phyloP scores from a whole-genome alignment of 257 asterid species.

The Primulina eburnea region DNA sequence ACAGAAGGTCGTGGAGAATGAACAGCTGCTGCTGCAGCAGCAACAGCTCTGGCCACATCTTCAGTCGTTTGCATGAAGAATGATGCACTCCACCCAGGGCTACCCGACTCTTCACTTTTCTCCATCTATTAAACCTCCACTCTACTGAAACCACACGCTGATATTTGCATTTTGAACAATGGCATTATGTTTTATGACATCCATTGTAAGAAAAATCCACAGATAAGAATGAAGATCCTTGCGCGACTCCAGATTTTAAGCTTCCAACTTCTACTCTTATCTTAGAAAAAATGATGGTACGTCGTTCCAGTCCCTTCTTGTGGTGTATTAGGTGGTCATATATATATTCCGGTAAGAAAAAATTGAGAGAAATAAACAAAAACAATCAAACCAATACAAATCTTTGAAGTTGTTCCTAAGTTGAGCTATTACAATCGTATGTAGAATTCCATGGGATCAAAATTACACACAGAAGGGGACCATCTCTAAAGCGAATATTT shows the following conservation, averaged over 20 bases:
- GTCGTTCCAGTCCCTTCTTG: background rate
- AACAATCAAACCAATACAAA: background rate
- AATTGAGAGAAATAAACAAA: background rate
- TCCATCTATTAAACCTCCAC: constrained; percentile 50
- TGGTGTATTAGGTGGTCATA: constrained; percentile 3
- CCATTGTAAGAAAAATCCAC: constrained; percentile 5
- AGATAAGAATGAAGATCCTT: background rate
- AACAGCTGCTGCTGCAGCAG: constrained; percentile 90
- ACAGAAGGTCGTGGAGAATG: constrained; percentile 86
- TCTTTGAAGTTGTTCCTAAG: background rate
- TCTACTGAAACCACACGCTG: constrained; percentile 31
- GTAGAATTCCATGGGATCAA: background rate
- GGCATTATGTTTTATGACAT: constrained; percentile 3
- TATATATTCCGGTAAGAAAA: too few species aligned
- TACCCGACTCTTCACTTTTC: constrained; percentile 68
- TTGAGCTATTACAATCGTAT: background rate
- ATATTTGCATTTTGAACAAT: constrained; percentile 16
- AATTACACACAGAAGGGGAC: background rate
- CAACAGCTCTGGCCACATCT: constrained; percentile 95
- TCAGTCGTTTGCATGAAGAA: constrained; percentile 82
- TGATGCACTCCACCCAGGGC: constrained; percentile 91
- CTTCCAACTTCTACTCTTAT: background rate
- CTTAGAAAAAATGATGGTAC: background rate
- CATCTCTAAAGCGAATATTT: constrained; percentile 5
- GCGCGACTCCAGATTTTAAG: constrained; percentile 2